These are phyloP conservation scores for Serendipita sp. DNA, from an alignment of 768 basidiomycete genomes.

Conservation along the genomic window DNA sequence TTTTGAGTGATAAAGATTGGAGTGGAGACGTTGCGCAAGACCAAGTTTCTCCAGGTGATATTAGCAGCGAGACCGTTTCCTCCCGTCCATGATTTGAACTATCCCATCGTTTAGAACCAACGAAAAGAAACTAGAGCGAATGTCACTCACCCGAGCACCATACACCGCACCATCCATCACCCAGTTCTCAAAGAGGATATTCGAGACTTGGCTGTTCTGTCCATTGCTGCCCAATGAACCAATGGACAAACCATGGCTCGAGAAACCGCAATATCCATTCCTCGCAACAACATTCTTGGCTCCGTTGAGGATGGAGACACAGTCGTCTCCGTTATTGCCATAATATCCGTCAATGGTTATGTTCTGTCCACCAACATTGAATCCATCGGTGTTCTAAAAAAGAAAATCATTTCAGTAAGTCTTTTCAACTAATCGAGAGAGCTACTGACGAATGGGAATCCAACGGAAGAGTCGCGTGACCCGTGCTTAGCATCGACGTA, in stretches of 20 bases:
- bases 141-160: constrained; percentile 23
- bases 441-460: constrained; percentile 14
- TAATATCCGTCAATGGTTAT: constrained; percentile 19
- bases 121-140: neutral
- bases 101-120: neutral
- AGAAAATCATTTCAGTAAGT: constrained; percentile 18
- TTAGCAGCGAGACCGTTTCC: constrained; percentile 32
- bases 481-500: constrained; percentile 27
- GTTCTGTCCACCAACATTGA: constrained; percentile 14
- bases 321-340: constrained; percentile 34
- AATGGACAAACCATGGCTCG: constrained; percentile 32
- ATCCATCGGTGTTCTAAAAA: constrained; percentile 29
- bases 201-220: constrained; percentile 25
- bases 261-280: constrained; percentile 31
- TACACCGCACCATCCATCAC: constrained; percentile 35
- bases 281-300: constrained; percentile 28
- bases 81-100: constrained; percentile 36
- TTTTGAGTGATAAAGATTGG: constrained; percentile 33
- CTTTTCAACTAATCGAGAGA: neutral
- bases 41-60: constrained; percentile 32
- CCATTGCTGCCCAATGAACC: constrained; percentile 30
- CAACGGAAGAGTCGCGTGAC: constrained; percentile 20
- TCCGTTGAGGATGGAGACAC: constrained; percentile 31
- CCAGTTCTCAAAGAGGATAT: constrained; percentile 33
- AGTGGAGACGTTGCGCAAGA: constrained; percentile 28